These are phyloP conservation scores for Rhizopogon vesiculosus DNA, from an alignment of 768 basidiomycete genomes.

Conservation along the genomic window DNA sequence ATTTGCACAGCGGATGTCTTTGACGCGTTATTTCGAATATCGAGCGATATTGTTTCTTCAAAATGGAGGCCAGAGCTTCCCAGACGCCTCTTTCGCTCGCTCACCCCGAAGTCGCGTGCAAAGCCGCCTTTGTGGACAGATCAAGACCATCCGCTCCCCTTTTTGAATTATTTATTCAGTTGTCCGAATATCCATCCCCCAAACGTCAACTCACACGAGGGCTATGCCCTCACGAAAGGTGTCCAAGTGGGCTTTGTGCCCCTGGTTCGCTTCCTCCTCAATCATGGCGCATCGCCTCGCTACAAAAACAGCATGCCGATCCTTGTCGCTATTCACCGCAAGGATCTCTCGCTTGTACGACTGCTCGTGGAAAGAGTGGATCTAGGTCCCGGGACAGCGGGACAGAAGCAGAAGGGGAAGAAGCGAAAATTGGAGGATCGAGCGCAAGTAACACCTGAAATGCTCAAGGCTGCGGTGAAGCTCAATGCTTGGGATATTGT, in stretches of 20 bases:
- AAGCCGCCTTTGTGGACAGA: slow-evolving; percentile 36
- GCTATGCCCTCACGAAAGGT: slow-evolving; percentile 80
- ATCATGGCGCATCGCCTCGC: slow-evolving; percentile 65
- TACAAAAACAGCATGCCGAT: slow-evolving; percentile 63
- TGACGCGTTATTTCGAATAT: slow-evolving; percentile 38
- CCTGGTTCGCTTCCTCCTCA: slow-evolving; percentile 67
- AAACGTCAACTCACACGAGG: slow-evolving; percentile 63
- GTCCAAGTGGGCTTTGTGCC: slow-evolving; percentile 60
- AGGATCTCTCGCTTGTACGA: slow-evolving; percentile 63
- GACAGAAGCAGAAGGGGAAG: slow-evolving; percentile 30
- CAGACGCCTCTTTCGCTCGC: slow-evolving; percentile 56
- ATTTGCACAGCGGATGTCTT: slow-evolving; percentile 36
- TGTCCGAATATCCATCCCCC: slow-evolving; percentile 36
- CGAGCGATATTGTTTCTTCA: neutral
- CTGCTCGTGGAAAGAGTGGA: slow-evolving; percentile 67
- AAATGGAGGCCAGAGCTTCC: slow-evolving; percentile 48
- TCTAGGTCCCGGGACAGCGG: neutral
- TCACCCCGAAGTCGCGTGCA: slow-evolving; percentile 27
- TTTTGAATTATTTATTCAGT: slow-evolving; percentile 54
- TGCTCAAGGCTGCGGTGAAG: slow-evolving; percentile 66
- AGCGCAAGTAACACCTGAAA: slow-evolving; percentile 43
- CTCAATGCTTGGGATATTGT: slow-evolving; percentile 64
- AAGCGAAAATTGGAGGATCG: slow-evolving; percentile 57
- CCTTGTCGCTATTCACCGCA: slow-evolving; percentile 67
- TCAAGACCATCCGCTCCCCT: slow-evolving; percentile 55